Evolutionary conservation across 2,329 filamentous ascomycete genomes (phyloP), one percentile per base, ranked within the genome.

Genomic region (Sarocladium oryzae): DNA sequence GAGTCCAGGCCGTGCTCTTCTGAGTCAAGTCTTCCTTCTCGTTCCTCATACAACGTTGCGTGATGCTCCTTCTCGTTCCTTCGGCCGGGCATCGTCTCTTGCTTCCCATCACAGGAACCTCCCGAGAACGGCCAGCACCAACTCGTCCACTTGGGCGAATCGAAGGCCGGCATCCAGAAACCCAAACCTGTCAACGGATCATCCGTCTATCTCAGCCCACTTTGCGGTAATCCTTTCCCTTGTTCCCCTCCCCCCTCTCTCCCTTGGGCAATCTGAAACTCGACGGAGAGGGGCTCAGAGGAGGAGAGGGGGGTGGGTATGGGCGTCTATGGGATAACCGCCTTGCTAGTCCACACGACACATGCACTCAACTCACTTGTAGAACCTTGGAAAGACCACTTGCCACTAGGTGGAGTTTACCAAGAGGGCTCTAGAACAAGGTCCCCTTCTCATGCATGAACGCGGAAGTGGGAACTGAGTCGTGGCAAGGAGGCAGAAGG

Each of bases 211-310:
- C 40, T 43, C 40, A 43, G 40, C 40, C 40, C 40, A 26, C 21
- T 6, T 21, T 5, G 6, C 21, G 4, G 16, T 9, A 7, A 15
- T 16, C 40, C 36, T 40, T 28, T 8, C 40, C 21, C 37, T 23
- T 8, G 7, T 40, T 20, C 8, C 16, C 16, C 37, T 23, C 5
- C 8, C 37, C 37, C 23, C 13, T 40, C 6, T 6, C 21, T 16
- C 36, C 36, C 40, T 43, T 43, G 40, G 4, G 4, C 40, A 43
- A 26, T 43, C 40, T 43, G 40, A 43, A 43, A 43, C 40, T 43
- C 40, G 21, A 18, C 28, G 28, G 13, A 13, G 13, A 13, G 28
- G 28, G 28, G 13, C 7, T 13, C 28, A 30, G 28, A 6, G n/a
- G 35, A 15, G 35, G 8, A 15, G 35, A 30, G 28, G 7, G n/a